Evolutionary conservation across 371 early-diverging fungal species (phyloP).

Genomic region (Haplosporangium sp.): DNA sequence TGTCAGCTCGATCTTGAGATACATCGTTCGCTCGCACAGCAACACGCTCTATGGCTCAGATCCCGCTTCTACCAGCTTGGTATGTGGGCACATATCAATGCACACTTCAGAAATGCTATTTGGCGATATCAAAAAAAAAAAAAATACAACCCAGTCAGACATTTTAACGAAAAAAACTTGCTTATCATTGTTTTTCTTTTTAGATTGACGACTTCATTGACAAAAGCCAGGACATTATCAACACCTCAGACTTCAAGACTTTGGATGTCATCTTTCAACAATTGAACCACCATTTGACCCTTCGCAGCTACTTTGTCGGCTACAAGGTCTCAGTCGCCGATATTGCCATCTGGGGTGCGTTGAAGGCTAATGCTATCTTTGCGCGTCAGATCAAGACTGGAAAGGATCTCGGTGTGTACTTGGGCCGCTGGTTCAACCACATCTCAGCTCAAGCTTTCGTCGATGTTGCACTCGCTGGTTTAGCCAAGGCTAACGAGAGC

Average conservation of each 20-base stretch:
- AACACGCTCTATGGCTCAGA: conserved; percentile 53
- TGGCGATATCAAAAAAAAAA: too few species aligned
- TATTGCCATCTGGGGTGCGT: conserved; percentile 87
- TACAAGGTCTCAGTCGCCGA: conserved; percentile 86
- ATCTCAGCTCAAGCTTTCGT: conserved; percentile 73
- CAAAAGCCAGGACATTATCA: conserved; percentile 69
- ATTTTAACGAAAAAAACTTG: neutral
- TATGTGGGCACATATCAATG: neutral
- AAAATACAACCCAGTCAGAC: neutral
- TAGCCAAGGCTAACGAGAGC: conserved; percentile 59
- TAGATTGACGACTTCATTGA: conserved; percentile 76
- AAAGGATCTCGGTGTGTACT: conserved; percentile 75
- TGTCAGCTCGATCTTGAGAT: conserved; percentile 47
- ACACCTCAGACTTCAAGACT: conserved; percentile 76
- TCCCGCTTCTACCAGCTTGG: conserved; percentile 43
- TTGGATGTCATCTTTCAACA: conserved; percentile 73
- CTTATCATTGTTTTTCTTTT: neutral
- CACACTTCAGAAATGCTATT: too few species aligned
- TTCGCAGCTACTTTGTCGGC: conserved; percentile 88
- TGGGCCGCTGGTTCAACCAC: conserved; percentile 88
- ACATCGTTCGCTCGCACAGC: conserved; percentile 51
- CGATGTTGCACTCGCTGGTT: conserved; percentile 60
- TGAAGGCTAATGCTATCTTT: conserved; percentile 87
- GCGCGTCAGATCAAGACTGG: conserved; percentile 82
- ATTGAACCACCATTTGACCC: conserved; percentile 79